Evolutionary conservation across 2,329 filamentous ascomycete genomes (phyloP), one percentile per base, ranked within the genome.

Genomic region (Alternaria sp.): DNA sequence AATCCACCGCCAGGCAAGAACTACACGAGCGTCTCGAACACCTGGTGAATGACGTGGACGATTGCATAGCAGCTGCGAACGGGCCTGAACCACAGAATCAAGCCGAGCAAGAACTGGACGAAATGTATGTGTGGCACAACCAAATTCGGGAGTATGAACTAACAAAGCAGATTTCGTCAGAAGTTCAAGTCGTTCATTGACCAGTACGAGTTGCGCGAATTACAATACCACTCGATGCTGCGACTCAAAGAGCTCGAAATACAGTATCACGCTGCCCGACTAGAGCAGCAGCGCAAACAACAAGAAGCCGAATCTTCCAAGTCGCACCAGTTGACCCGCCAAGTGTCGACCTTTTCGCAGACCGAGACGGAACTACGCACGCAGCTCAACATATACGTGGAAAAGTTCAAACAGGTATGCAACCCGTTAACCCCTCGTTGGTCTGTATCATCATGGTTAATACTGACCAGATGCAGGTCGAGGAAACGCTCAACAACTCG

Each of bases 371-470:
- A 98, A 81, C 86, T 99, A 59, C 86, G 96, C 64, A 96, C 93
- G 74, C 96, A 99, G 81, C 89, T 99, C 73, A 98, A 97, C 79
- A 95, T 97, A 73, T 99, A 99, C 75, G 95, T 97, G 25, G 96
- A 99, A 79, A 99, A 98, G 83, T 98, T 98, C 83, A 98, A 98
- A 85, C 96, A 99, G 92, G 95, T 97, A 88, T 81, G 77, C 54
- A 30, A 56, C 51, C 56, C 62, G 32, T 54, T 43, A 52, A 62
- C 54, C 67, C 68, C 63, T 65, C 57, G 62, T 65, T 70, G 67
- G 67, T 70, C 66, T 70, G 62, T 72, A 71, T 69, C 75, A 76
- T 75, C 62, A 73, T 78, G 75, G 75, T 80, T 79, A 79, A 78
- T 81, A 79, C 76, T 80, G 85, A 85, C 86, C 81, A 81, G 79